Evolutionary conservation across 805 yeast genomes (phyloP), one percentile per base, ranked within the genome.

Genomic region (Nakazawaea wyomingensis): DNA sequence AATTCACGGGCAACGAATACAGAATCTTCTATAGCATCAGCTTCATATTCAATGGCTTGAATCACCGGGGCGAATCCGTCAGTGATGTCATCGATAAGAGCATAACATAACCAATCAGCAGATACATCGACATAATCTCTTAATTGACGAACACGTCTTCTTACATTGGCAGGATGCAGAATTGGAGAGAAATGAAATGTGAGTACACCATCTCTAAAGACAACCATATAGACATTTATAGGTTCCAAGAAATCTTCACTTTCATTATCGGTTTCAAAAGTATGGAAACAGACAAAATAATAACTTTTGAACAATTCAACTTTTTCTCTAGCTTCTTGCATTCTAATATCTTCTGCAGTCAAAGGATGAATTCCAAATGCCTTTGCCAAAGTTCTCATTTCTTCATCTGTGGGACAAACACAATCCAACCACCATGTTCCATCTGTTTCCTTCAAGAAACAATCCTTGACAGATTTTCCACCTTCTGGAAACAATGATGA

Each of bases 381-480:
- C 55, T 90, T 90, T 8, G 96, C 83, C 32, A 93, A 61, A 54
- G 86, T 81, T 57, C 85, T 85, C 96, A 93, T 88, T 64, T 93
- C 99, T 17, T 81, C 80, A 57, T 91, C 98, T 0, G 96, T 87
- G 5, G 99, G 98, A 56, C 96, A 84, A 33, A 80, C 70, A 59
- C 97, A 89, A 61, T 93, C 97, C 34, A 93, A 68, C 97, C 97
- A 91, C 98, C 98, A 90, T 5, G 89, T 80, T 2, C 89, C 83
- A 45, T 82, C 80, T 11, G 32, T 29, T 16, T 82, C 82, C 36
- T 76, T 74, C 43, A 76, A 73, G 59, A 90, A 88, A 35, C 89
- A 62, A n/a, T 79, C 77, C 45, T 80, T 71, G 53, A 85, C 78
- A 2, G 82, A 68, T 50, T 78, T 76, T n/a, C n/a, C n/a, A 1